Conservation (phyloP, 805 yeast genomes). For the Candida broadrunensis region DNA sequence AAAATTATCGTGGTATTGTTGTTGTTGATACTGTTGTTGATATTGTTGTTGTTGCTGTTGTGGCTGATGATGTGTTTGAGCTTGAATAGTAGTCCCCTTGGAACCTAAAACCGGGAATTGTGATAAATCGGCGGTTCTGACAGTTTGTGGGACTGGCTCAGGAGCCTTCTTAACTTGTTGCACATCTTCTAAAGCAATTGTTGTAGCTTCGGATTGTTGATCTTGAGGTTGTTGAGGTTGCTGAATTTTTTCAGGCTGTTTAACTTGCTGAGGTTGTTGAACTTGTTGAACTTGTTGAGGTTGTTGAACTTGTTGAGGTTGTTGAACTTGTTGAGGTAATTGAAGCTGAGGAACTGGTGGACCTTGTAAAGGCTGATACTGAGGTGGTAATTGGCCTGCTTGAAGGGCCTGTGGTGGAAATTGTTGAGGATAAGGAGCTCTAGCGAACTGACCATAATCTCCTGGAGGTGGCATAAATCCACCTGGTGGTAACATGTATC, state of each 20-base stretch:
- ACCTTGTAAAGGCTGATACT: constrained; percentile 11
- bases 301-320: constrained; percentile 8
- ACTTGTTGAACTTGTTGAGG: constrained; percentile 8
- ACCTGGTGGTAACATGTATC: constrained; percentile 42
- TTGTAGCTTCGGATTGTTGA: constrained; percentile 1
- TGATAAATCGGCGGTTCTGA: constrained; percentile 34
- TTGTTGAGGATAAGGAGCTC: constrained; percentile 38
- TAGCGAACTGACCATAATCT: constrained; percentile 38
- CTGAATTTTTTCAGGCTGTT: constrained; percentile 7
- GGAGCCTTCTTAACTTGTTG: not conserved
- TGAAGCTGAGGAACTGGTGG: constrained; percentile 13
- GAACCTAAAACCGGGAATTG: constrained; percentile 57
- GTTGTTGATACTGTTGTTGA: constrained; percentile 9
- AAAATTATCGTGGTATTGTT: constrained; percentile 9
- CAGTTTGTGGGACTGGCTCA: not conserved
- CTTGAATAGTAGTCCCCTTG: too few relatives aligned
- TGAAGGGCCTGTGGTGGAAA: constrained; percentile 21
- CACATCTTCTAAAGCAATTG: constrained; percentile 1
- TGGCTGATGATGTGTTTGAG: constrained; percentile 12
- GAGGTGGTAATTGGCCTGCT: constrained; percentile 12
- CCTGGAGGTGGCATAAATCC: constrained; percentile 19
- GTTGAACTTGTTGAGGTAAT: constrained; percentile 9
- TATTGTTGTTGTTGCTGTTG: constrained; percentile 17
- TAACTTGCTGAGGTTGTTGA: constrained; percentile 9
- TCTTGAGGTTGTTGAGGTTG: constrained; percentile 9